Percentiles rank a stretch among this genome's conserved stretches.
Conservation (phyloP, 495 filamentous ascomycete species). For the Penicillium fimorum region DNA sequence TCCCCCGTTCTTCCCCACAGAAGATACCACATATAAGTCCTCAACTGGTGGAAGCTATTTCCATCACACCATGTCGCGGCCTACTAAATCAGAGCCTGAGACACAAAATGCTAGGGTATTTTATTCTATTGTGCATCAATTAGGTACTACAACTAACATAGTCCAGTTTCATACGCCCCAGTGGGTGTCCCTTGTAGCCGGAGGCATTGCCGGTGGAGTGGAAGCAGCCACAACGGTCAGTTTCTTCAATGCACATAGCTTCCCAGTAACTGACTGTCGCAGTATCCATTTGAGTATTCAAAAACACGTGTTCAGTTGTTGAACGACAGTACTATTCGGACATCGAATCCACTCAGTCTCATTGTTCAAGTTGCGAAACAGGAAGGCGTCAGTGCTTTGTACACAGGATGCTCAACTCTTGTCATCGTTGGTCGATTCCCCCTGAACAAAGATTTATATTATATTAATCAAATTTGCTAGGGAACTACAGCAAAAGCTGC, state of each 20-base stretch:
- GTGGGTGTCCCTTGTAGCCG: slow-evolving; percentile 50
- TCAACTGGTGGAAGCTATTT: not conserved
- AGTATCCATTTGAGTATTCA: slow-evolving; percentile 69
- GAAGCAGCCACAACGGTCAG: slow-evolving; percentile 52
- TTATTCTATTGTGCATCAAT: not conserved
- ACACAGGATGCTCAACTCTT: slow-evolving; percentile 63
- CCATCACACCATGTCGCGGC: not conserved
- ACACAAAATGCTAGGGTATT: not conserved
- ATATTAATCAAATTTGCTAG: slow-evolving; percentile 5
- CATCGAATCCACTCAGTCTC: slow-evolving; percentile 54
- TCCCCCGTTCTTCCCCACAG: no score
- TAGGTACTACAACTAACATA: not conserved
- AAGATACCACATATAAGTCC: no score
- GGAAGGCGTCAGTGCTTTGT: slow-evolving; percentile 59
- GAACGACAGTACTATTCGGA: slow-evolving; percentile 39
- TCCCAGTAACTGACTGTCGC: not conserved
- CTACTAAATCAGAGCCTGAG: not conserved
- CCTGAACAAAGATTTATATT: not conserved
- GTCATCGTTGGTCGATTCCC: slow-evolving; percentile 37
- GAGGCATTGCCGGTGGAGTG: slow-evolving; percentile 55
- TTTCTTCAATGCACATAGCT: not conserved
- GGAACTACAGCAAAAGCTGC: slow-evolving; percentile 65
- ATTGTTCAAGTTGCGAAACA: slow-evolving; percentile 46
- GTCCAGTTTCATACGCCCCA: slow-evolving; percentile 17
- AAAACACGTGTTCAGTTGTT: slow-evolving; percentile 64